phyloP scores from a whole-genome alignment of 1,139 yeast species.

The Pichia sp. region DNA sequence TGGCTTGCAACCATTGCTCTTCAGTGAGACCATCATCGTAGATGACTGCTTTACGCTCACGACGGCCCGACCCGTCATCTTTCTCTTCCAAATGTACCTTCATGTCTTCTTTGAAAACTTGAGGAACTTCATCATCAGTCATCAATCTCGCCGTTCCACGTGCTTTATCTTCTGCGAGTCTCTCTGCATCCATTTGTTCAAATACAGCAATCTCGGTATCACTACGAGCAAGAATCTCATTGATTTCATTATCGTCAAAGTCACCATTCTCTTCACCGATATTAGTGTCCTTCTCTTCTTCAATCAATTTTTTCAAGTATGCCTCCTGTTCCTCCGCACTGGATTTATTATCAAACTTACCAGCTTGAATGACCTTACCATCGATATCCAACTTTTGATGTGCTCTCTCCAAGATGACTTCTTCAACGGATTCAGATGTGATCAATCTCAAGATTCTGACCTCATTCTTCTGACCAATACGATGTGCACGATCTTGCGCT shows the following conservation, averaged over 20 bases:
- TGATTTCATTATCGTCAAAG: conserved; percentile 64
- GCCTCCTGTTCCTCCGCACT: conserved; percentile 83
- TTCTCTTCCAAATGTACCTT: conserved; percentile 42
- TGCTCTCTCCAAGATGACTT: conserved; percentile 74
- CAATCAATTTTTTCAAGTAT: conserved; percentile 58
- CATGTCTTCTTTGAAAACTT: conserved; percentile 60
- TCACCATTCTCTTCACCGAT: conserved; percentile 46
- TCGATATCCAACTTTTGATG: conserved; percentile 79
- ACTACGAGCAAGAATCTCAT: conserved; percentile 63
- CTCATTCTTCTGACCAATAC: conserved; percentile 86
- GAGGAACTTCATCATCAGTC: conserved; percentile 60
- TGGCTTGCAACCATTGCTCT: conserved; percentile 73
- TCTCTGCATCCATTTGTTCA: conserved; percentile 49
- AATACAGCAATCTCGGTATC: conserved; percentile 52
- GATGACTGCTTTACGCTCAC: conserved; percentile 54
- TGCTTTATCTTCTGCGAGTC: conserved; percentile 31
- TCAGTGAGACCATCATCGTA: conserved; percentile 71
- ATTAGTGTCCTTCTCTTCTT: conserved; percentile 60
- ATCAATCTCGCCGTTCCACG: conserved; percentile 39
- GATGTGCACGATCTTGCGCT: conserved; percentile 86
- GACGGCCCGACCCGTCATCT: conserved; percentile 50
- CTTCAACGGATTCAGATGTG: conserved; percentile 79
- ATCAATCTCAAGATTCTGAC: conserved; percentile 74
- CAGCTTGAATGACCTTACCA: conserved; percentile 85
- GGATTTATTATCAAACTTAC: conserved; percentile 77